Evolutionary conservation across 1,284 basidiomycete species (phyloP), one percentile per base, ranked within the genome.

Genomic region (Leccinum subrobustum): DNA sequence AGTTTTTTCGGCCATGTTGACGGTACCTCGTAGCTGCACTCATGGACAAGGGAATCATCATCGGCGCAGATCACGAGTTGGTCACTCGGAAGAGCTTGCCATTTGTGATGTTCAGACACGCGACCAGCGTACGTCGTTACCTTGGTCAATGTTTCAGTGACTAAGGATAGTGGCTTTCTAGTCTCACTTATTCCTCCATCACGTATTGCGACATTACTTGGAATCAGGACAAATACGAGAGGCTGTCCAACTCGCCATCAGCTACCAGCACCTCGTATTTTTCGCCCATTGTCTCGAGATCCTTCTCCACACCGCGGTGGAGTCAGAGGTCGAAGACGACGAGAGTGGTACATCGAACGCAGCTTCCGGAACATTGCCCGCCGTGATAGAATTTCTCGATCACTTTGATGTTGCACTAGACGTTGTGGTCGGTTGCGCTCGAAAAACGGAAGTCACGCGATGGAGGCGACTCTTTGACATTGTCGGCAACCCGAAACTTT

Each of bases 21-120:
- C 54, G 39, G 1, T 23, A 25, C 47, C 35, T 51, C 50, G 12
- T 65, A 96, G 95, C 95, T 62, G 94, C 97, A 5, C 82, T 99
- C 20, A 96, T 99, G 44, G 95, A 98, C 73, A 98, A 98, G 73
- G 97, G 96, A 0, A 97, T 99, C 67, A 93, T 99, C 64, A 95
- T 99, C 59, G 97, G 96, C 7, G 93, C 93, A 42, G 95, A 98
- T 68, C 87, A 96, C 59, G 95, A 97, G 73, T 85, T 87, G 2
- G 89, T 87, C 2, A 81, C 90, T 23, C 84, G 93, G 44, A 79
- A 83, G 18, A 92, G 90, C 58, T 78, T 99, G 5, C 87, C 95
- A 11, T 98, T 98, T 72, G 89, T 92, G 7, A 89, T 97, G 76
- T 98, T 96, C 78, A 86, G 95, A 59, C 89, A 96, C 74, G 85